Percentiles rank a stretch among this genome's conserved stretches.
Evolutionary conservation across 129 eudicot species (phyloP).

Genomic region (carrot (Daucus carota)): DNA sequence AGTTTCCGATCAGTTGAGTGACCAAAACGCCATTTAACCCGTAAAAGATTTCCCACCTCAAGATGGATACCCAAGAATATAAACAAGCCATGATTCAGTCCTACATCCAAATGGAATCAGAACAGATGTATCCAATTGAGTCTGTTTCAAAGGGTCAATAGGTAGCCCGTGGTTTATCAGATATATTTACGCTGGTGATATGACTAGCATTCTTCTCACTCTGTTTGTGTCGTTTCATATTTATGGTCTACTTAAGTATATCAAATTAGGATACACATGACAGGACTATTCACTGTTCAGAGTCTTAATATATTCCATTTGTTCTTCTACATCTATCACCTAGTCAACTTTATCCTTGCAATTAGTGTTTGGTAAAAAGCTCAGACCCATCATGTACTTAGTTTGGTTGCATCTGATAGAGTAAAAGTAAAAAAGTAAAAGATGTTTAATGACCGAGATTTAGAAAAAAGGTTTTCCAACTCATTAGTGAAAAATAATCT

Average conservation of each 20-base stretch:
- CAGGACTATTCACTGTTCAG: neutral
- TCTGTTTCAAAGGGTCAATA: neutral
- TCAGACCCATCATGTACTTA: neutral
- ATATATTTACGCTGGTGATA: neutral
- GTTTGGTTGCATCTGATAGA: neutral
- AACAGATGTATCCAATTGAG: neutral
- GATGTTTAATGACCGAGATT: neutral
- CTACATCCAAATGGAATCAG: neutral
- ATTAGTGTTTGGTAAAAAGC: neutral
- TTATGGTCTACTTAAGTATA: neutral
- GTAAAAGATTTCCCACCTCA: neutral
- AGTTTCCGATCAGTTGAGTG: no score
- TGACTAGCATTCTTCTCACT: neutral
- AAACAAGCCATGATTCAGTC: neutral
- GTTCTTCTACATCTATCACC: neutral
- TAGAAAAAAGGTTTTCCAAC: neutral
- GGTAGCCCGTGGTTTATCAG: neutral
- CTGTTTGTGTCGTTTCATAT: neutral
- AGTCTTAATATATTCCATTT: neutral
- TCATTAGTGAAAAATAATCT: constrained; percentile 23
- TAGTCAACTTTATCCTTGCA: neutral
- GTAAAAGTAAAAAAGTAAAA: neutral
- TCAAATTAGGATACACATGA: neutral
- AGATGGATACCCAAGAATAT: neutral
- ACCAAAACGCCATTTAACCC: no score